Conservation (phyloP, 2,329 filamentous ascomycete species). For the Ceratocystiopsis brevicomis region DNA sequence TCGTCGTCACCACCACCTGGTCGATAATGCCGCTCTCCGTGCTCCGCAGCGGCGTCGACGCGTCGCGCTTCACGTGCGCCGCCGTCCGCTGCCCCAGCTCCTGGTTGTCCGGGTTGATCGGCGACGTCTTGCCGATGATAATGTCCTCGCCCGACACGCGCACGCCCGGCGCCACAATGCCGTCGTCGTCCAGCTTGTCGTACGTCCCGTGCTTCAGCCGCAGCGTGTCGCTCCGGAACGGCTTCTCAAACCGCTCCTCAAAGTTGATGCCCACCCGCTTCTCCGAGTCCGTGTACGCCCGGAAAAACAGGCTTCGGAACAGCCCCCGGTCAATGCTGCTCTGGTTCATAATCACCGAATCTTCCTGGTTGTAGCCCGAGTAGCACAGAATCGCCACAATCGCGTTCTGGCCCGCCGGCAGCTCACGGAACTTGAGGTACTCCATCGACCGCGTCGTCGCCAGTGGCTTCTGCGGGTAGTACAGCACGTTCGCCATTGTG, state of each 20-base stretch:
- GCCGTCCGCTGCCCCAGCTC: conserved; percentile 86
- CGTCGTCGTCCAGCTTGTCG: conserved; percentile 93
- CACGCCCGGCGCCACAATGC: conserved; percentile 81
- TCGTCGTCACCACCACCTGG: conserved; percentile 82
- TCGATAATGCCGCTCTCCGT: conserved; percentile 97
- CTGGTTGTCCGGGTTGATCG: conserved; percentile 79
- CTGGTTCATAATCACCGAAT: conserved; percentile 99
- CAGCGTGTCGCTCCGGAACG: conserved; percentile 69
- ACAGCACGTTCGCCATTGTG: conserved; percentile 97
- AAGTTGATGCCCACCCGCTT: conserved; percentile 89
- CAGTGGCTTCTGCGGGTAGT: conserved; percentile 94
- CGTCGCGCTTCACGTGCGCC: conserved; percentile 80
- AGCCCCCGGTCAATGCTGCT: conserved; percentile 94
- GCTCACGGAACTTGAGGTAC: conserved; percentile 91
- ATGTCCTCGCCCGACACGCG: conserved; percentile 96
- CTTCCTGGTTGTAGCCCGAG: conserved; percentile 98
- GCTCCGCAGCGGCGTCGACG: conserved; percentile 81
- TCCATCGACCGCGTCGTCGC: conserved; percentile 97
- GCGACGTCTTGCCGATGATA: conserved; percentile 96
- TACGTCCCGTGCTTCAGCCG: conserved; percentile 89
- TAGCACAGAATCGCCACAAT: conserved; percentile 97
- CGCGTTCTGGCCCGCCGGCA: conserved; percentile 92
- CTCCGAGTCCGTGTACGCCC: conserved; percentile 91
- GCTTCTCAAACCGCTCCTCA: conserved; percentile 90
- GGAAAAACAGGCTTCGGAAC: conserved; percentile 95